Evolutionary conservation across 192 early-diverging fungal genomes (phyloP).

Genomic region (Coemansia sp.): DNA sequence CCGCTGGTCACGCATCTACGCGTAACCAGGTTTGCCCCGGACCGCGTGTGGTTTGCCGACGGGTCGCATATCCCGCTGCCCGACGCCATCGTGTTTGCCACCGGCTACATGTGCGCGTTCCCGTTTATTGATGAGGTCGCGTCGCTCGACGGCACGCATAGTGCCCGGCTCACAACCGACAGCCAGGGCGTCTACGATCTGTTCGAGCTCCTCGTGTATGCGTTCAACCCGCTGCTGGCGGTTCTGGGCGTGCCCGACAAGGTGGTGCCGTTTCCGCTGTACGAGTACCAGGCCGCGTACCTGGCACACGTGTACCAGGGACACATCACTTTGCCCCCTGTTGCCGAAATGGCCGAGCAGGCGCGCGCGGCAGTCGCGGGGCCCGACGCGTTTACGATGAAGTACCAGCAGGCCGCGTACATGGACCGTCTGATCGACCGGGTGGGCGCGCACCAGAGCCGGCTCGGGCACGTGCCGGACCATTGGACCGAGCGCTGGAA

Average conservation of each 20-base stretch:
- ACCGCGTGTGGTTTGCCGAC: constrained; percentile 27
- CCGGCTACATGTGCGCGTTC: constrained; percentile 60
- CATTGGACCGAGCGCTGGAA: constrained; percentile 10
- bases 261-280: constrained; percentile 58
- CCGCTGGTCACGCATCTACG: constrained; percentile 6
- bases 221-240: constrained; percentile 52
- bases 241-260: constrained; percentile 59
- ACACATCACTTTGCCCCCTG: constrained; percentile 14
- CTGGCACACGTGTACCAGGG: constrained; percentile 44
- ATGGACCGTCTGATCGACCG: constrained; percentile 8
- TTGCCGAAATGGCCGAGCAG: constrained; percentile 23
- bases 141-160: not conserved
- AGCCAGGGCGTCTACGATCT: constrained; percentile 36
- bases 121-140: constrained; percentile 52
- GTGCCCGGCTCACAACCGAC: not conserved
- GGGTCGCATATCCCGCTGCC: constrained; percentile 24
- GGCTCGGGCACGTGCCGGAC: not conserved
- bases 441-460: not conserved
- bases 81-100: constrained; percentile 60
- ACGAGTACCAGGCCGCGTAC: constrained; percentile 55
- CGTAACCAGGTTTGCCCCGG: not conserved
- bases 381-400: constrained; percentile 4
- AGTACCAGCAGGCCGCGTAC: constrained; percentile 21
- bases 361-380: constrained; percentile 6
- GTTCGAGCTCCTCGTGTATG: constrained; percentile 49